Evolutionary conservation across 2,329 filamentous ascomycete species (phyloP), one percentile per base, ranked within the genome.

Genomic region (Penicillium sp.): DNA sequence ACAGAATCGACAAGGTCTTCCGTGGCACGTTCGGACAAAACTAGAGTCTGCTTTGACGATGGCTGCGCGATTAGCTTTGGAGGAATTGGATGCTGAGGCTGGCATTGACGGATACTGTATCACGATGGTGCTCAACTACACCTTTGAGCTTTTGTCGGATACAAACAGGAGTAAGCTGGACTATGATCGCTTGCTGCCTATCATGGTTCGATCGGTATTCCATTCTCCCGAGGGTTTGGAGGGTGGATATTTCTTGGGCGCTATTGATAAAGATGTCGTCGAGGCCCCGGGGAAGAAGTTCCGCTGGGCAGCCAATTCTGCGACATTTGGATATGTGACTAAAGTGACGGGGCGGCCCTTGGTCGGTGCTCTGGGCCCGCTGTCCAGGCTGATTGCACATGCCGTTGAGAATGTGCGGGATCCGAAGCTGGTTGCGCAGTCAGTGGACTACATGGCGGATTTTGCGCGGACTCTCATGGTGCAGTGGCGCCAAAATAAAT

Each of bases 41-140:
- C 80, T 96, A 0, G 90, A 94, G 71, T 81, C 83, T 19, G 91
- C 90, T 1, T 83, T 96, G 37, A 87, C 92, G 8, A 87, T 84
- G 35, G 91, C 92, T 10, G 82, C 87, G 0, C 94, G 95, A 70
- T 79, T 95, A n/a, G 88, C 92, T 0, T 76, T 96, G 40, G 77
- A 81, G 51, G 83, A 88, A 62, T 77, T 82, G n/a, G 77, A 82
- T 56, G 75, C 81, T 5, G 78, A 80, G 51, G 80, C 81, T 33
- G 82, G 83, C 4, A 68, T 83, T 58, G 85, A 84, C 48, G 76
- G 76, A 25, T 74, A 79, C 52, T 79, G 79, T 6, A 85, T 94
- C 33, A 84, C 88, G 0, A 82, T 95, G 68, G 88, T 91, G 0
- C 78, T 96, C 65, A 92, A 90, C 67, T 91, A 92, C 71, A 87